Conservation (phyloP, 1,284 basidiomycete species). For the Rhizoctonia solani region DNA sequence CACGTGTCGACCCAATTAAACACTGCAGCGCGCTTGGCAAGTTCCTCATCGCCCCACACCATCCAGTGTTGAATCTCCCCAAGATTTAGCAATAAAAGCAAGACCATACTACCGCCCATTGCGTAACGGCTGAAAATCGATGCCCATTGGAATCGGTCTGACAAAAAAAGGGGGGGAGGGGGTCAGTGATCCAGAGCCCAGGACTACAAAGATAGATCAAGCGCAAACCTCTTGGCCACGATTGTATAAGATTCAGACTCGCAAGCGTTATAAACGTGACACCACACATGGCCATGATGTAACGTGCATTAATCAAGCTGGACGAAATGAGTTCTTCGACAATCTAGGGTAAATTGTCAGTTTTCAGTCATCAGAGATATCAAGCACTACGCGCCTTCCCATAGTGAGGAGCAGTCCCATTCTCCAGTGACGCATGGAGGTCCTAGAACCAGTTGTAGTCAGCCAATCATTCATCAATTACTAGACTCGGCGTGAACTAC, state of each 20-base stretch:
- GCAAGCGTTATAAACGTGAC: conserved; percentile 14
- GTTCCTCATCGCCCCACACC: background rate
- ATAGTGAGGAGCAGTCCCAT: too few species aligned
- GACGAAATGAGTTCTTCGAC: background rate
- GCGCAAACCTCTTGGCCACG: background rate
- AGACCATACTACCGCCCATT: background rate
- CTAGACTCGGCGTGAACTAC: background rate
- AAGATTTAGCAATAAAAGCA: background rate
- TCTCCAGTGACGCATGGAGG: too few species aligned
- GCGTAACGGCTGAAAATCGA: conserved; percentile 6
- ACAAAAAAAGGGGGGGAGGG: background rate
- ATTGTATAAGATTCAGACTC: conserved; percentile 21
- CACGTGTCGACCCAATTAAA: background rate
- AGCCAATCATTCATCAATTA: background rate
- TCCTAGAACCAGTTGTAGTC: background rate
- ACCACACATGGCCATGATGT: conserved; percentile 24
- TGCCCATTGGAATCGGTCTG: conserved; percentile 1
- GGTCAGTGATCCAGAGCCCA: background rate
- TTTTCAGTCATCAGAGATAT: too few species aligned
- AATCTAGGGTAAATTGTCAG: background rate
- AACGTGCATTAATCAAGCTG: conserved; percentile 4
- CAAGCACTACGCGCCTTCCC: too few species aligned
- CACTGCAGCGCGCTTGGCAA: background rate
- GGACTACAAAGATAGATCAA: background rate
- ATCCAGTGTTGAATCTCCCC: background rate